These are phyloP conservation scores for Heimioporus sp. DNA, from an alignment of 768 basidiomycete species.

Conservation along the genomic window DNA sequence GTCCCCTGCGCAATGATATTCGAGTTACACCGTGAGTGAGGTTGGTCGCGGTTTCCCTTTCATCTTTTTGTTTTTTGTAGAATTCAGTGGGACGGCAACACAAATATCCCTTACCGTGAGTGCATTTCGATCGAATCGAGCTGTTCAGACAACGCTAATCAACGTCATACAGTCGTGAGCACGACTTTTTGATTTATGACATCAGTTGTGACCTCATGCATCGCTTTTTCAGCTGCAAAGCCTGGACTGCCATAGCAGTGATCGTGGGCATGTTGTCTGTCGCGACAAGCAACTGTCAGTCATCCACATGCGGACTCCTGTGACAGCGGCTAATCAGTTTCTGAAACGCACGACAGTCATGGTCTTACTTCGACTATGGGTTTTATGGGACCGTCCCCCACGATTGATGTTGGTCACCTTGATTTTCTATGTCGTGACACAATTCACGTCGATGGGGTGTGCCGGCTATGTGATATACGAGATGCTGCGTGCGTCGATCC, in stretches of 20 bases:
- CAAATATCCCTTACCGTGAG: slow-evolving; percentile 17
- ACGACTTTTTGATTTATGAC: not conserved
- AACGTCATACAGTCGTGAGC: slow-evolving; percentile 17
- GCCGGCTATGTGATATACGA: slow-evolving; percentile 24
- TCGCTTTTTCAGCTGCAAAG: slow-evolving; percentile 21
- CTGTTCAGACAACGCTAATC: not conserved
- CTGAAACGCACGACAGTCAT: slow-evolving; percentile 27
- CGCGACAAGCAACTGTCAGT: slow-evolving; percentile 36
- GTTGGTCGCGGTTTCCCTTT: not conserved
- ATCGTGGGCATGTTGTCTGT: slow-evolving; percentile 36
- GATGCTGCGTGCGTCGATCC: slow-evolving; percentile 26
- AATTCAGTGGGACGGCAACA: slow-evolving; percentile 16
- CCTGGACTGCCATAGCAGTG: slow-evolving; percentile 16
- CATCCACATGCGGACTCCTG: not conserved
- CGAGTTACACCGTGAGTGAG: slow-evolving; percentile 28
- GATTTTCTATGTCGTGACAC: slow-evolving; percentile 28
- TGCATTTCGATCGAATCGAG: not conserved
- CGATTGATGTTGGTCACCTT: slow-evolving; percentile 30
- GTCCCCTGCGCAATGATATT: slow-evolving; percentile 31
- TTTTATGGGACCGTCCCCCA: slow-evolving; percentile 32
- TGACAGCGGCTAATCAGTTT: slow-evolving; percentile 2
- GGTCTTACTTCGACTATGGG: slow-evolving; percentile 39
- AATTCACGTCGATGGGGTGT: slow-evolving; percentile 22
- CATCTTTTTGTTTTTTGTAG: slow-evolving; percentile 5
- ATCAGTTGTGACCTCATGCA: not conserved